Evolutionary conservation across 805 yeast genomes (phyloP), one percentile per base, ranked within the genome.

Genomic region (Scheffersomyces amazonensis): DNA sequence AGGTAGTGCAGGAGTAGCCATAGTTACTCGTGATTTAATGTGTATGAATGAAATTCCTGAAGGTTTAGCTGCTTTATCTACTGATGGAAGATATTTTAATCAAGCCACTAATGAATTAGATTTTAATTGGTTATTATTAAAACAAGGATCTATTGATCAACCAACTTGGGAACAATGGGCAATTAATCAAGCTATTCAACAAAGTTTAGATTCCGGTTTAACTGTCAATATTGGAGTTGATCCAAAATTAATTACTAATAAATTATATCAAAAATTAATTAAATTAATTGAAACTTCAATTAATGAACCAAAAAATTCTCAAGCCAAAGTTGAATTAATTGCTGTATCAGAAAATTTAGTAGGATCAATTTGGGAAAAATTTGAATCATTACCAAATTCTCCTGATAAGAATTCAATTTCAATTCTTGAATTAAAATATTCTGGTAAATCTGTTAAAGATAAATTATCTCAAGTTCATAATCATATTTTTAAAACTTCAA

Each of bases 361-460:
- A 21, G 96, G 87, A 50, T 50, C 53, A 18, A 81, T 89, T 15
- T 89, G 96, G 96, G 64, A 66, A 5, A 50, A 66, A 9, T 80
- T 80, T 50, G 91, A 87, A 63, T 71, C 71, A 16, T 50, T 68
- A 6, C 96, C 97, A 17, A 53, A 49, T 4, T 20, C 50, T 9
- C 67, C 87, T 39, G 70, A 78, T 17, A 54, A 68, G 12, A 73
- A 71, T 32, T 68, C 71, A 3, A 68, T 90, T 33, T 58, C 71
- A 23, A 56, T 69, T 18, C 71, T 87, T 38, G 76, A 70, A 35
- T 52, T 60, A 3, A 65, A 78, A 44, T 83, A 58, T 56, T 66
- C 86, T 5, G 99, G 98, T 32, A 83, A 79, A 57, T 54, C 73
- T 2, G 75, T 78, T 27, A 53, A 62, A 29, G 67, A 74, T 2